Evolutionary conservation across 2,329 filamentous ascomycete species (phyloP), one percentile per base, ranked within the genome.

Genomic region (Periconia digitata): DNA sequence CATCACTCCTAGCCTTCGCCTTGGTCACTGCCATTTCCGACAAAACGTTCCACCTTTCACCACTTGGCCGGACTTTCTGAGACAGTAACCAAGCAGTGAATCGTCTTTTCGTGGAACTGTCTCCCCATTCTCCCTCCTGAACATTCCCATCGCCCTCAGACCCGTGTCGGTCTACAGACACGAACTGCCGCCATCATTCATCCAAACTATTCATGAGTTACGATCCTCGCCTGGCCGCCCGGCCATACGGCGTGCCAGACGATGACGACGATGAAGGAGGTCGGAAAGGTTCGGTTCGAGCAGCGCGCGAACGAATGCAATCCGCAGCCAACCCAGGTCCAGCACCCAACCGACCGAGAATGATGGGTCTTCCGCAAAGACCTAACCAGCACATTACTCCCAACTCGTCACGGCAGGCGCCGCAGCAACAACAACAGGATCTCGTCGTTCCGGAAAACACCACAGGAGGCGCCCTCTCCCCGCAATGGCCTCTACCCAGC

Each of bases 401-500:
- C 46, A 60, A 50, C 45, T 59, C 62, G 3, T 23, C 43, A 13
- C 27, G 10, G 36, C 27, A 50, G 6, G 52, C 58, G 22, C 47
- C 49, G 21, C 54, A 45, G 36, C 27, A 50, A 7, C 50, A 52
- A n/a, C 43, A 51, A 15, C 43, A 53, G 44, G 53, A 53, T 32
- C 44, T 49, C 17, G 48, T 59, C 7, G 56, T 57, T 16, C 54
- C 55, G 18, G 54, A 54, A 6, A 53, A 24, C 16, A 56, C 53
- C 42, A 47, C 57, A 35, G 44, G 34, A 39, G 44, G 53, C 18
- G 49, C 56, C 15, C 46, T 54, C 5, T 65, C 72, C 8, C 72
- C 72, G 32, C 72, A 76, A 62, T 79, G 76, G 76, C 75, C 76
- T 41, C 64, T 78, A 8, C 64, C 72, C n/a, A 67, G 72, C 53